These are phyloP conservation scores for Coffea eugenioides DNA, from an alignment of 257 asterid species.

Conservation along the genomic window DNA sequence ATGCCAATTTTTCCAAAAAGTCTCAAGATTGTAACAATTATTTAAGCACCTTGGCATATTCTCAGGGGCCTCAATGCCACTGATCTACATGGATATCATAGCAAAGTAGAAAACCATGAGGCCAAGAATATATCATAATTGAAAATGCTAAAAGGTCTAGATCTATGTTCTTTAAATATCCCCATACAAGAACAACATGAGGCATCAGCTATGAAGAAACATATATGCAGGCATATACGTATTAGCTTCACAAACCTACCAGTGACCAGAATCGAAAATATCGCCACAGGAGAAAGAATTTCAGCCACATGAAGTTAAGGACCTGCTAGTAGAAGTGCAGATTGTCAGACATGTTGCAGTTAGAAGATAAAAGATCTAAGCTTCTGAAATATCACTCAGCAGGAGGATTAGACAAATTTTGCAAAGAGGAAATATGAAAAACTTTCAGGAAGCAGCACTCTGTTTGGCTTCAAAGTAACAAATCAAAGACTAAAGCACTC, in stretches of 20 bases:
- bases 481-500: neutral
- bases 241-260: conserved; percentile 46
- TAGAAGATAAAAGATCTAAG: neutral
- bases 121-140: neutral
- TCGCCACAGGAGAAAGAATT: conserved; percentile 93
- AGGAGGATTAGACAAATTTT: neutral
- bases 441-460: neutral
- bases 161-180: neutral
- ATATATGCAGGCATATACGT: neutral
- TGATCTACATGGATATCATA: conserved; percentile 52
- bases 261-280: conserved; percentile 91
- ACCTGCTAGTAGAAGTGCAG: conserved; percentile 47
- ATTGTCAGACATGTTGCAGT: neutral
- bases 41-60: conserved; percentile 95
- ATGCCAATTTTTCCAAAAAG: conserved; percentile 98
- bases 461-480: too few species aligned
- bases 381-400: neutral
- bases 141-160: neutral
- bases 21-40: conserved; percentile 89
- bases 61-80: conserved; percentile 92
- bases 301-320: conserved; percentile 96
- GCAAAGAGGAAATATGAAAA: neutral
- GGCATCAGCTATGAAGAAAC: neutral
- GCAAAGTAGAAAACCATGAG: conserved; percentile 2
- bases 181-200: neutral